phyloP scores from a whole-genome alignment of 441 rosid genomes.

The Breynia disticha region DNA sequence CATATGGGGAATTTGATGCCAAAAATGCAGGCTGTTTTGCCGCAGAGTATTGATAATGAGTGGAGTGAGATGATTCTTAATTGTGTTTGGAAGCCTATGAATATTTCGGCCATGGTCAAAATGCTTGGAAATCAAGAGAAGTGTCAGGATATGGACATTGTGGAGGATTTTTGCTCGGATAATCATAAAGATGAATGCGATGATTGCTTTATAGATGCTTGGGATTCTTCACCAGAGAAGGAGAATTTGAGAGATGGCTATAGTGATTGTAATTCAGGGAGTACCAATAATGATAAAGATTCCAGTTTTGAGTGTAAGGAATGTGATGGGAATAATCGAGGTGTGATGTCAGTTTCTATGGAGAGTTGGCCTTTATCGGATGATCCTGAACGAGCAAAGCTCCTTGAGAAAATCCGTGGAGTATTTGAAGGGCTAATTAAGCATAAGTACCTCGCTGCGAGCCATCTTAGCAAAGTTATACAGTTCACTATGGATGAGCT shows the following conservation, averaged over 20 bases:
- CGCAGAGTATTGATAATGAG: constrained; percentile 52
- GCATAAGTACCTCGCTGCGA: constrained; percentile 61
- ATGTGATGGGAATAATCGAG: constrained; percentile 32
- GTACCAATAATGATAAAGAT: constrained; percentile 24
- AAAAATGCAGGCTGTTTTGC: constrained; percentile 69
- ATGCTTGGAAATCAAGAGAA: constrained; percentile 44
- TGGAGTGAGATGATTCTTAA: constrained; percentile 66
- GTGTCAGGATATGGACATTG: constrained; percentile 28
- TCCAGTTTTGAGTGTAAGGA: constrained; percentile 28
- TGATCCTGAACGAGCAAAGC: constrained; percentile 70
- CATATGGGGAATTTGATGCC: constrained; percentile 70
- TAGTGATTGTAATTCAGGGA: constrained; percentile 23
- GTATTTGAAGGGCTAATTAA: constrained; percentile 57
- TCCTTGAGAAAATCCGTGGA: constrained; percentile 59
- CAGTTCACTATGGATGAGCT: constrained; percentile 67
- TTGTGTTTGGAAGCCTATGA: constrained; percentile 80
- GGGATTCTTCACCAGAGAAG: constrained; percentile 69
- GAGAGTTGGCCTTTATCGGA: constrained; percentile 67
- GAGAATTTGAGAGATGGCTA: constrained; percentile 33
- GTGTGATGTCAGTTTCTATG: constrained; percentile 22
- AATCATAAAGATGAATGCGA: constrained; percentile 40
- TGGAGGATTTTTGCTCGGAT: constrained; percentile 30
- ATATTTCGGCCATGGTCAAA: constrained; percentile 48
- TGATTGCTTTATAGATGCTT: constrained; percentile 68
- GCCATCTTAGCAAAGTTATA: constrained; percentile 73